Evolutionary conservation across 495 filamentous ascomycete genomes (phyloP).

Genomic region (Lophium mytilinum): DNA sequence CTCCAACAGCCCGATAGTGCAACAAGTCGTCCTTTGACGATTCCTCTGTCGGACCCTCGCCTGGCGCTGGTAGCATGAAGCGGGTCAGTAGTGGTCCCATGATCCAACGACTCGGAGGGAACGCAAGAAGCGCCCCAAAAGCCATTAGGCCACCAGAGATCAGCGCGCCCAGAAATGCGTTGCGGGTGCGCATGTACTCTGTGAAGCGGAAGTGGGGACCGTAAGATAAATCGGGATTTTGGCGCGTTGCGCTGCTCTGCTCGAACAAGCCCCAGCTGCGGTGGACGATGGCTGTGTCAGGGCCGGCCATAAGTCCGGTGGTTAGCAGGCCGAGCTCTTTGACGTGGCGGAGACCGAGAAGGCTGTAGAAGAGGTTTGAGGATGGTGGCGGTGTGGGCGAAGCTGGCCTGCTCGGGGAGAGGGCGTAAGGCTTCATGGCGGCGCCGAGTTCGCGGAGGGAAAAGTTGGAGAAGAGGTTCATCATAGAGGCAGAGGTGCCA

Average conservation of each 20-base stretch:
- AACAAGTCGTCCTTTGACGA: conserved; percentile 32
- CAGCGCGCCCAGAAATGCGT: conserved; percentile 46
- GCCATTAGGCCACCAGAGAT: conserved; percentile 48
- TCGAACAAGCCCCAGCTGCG: conserved; percentile 67
- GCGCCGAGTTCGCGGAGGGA: conserved; percentile 47
- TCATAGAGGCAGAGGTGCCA: conserved; percentile 59
- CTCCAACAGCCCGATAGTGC: conserved; percentile 59
- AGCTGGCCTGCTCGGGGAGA: conserved; percentile 53
- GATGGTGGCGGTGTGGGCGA: conserved; percentile 29
- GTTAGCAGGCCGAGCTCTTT: conserved; percentile 53
- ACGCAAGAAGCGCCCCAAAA: conserved; percentile 42
- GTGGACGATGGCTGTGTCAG: conserved; percentile 62
- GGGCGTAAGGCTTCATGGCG: conserved; percentile 52
- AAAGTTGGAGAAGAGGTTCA: conserved; percentile 58
- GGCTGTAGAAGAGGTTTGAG: conserved; percentile 29
- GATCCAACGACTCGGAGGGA: conserved; percentile 47
- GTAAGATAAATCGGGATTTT: conserved; percentile 37
- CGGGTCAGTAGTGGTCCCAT: conserved; percentile 36
- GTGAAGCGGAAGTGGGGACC: conserved; percentile 64
- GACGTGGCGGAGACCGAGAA: conserved; percentile 55
- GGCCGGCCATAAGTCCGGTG: conserved; percentile 50
- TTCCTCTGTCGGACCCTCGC: conserved; percentile 56
- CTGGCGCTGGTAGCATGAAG: conserved; percentile 52
- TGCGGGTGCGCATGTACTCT: conserved; percentile 58
- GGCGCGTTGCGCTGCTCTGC: conserved; percentile 33